Evolutionary conservation across 129 eudicot genomes (phyloP), one percentile per base, ranked within the genome.

Genomic region (Pseudognaphalium luteoalbum): DNA sequence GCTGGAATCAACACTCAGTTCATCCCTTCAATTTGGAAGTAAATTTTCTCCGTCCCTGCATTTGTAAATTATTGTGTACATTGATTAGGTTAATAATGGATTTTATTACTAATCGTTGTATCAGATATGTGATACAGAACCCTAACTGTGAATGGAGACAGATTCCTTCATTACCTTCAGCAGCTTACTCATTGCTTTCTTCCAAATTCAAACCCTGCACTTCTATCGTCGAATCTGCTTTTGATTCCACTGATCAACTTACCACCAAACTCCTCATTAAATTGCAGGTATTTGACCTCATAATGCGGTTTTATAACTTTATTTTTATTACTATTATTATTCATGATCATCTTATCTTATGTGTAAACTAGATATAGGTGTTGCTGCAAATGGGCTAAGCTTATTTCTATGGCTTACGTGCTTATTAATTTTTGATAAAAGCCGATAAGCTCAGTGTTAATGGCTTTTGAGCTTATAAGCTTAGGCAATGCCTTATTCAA

Each of bases 21-120:
- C 90, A 84, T 91, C 84, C 98, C 98, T 69, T 68, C 85, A 28
- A 91, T 94, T 54, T 94, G 98, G 98, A 94, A 94, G 97, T 90
- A 73, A 86, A 61, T 3, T 57, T 9, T 57, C 54, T 32, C 64
- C 58, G 7, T 41, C 66, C 25, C 30, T 57, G 22, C 28, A 4
- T 58, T 28, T 87, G n/a, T 4, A 68, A 33, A 9, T n/a, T 41
- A 1, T 25, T 1, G 62, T 47, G 54, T 47, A 47, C 17, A 3
- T 47, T 14, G 6, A 14, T 47, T 3, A 14, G 54, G n/a, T 47
- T 47, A 47, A 14, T 25, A 25, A 25, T 25, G 28, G 28, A 25
- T 25, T 0, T 25, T 25, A 25, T 47, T 47, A 14, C 54, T 47
- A 14, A 47, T 2, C 33, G 4, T 19, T 34, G 12, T 19, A 8